Conservation (phyloP, 495 filamentous ascomycete genomes). For the Endocarpon pusillum region DNA sequence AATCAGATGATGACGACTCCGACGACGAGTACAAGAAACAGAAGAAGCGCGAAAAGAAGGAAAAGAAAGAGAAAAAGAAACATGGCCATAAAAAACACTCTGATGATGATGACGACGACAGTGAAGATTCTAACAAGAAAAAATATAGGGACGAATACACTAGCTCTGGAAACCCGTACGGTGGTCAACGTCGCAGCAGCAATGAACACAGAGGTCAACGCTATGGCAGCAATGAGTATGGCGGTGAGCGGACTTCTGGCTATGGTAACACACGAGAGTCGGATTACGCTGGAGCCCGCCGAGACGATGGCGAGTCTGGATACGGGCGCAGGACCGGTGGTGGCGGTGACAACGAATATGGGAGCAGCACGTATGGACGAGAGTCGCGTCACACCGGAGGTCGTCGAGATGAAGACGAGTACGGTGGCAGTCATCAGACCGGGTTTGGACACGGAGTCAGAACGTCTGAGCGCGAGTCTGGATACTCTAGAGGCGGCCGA, state of each 20-base stretch:
- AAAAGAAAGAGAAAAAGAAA: neutral
- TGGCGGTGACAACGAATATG: neutral
- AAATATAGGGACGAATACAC: neutral
- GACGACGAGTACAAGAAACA: slow-evolving; percentile 1
- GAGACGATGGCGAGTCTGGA: too few species aligned
- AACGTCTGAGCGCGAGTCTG: neutral
- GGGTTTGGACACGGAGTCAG: neutral
- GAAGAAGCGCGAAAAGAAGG: slow-evolving; percentile 1
- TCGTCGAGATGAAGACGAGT: neutral
- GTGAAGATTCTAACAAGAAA: neutral
- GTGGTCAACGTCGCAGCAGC: neutral
- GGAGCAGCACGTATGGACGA: neutral
- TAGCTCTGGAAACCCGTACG: neutral
- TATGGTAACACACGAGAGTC: too few species aligned
- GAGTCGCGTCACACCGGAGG: neutral
- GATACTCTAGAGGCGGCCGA: neutral
- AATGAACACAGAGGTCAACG: neutral
- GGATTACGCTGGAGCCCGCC: too few species aligned
- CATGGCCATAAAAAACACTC: neutral
- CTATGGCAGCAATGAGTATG: neutral
- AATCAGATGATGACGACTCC: neutral
- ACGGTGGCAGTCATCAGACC: neutral
- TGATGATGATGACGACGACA: neutral
- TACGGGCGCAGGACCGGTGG: neutral
- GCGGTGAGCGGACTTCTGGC: too few species aligned